phyloP scores from a whole-genome alignment of 2,329 filamentous ascomycete species.

The Talaromyces islandicus region DNA sequence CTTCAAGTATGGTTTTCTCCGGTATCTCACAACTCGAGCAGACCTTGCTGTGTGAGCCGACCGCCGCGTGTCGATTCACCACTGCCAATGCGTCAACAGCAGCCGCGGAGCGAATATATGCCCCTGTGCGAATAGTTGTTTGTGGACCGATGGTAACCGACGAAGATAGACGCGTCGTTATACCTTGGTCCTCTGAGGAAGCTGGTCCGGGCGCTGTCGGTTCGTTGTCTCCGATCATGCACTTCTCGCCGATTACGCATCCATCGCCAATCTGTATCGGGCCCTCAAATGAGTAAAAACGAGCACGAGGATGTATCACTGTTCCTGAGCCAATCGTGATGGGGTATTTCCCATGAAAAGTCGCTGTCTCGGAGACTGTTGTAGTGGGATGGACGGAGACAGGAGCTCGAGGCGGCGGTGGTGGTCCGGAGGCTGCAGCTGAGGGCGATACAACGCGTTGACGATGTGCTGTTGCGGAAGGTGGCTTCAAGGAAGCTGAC shows the following conservation, averaged over 20 bases:
- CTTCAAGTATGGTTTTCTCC: constrained; percentile 54
- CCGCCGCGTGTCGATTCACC: constrained; percentile 25
- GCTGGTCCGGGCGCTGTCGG: constrained; percentile 28
- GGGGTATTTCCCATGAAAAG: constrained; percentile 60
- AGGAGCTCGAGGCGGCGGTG: constrained; percentile 27
- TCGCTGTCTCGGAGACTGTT: constrained; percentile 33
- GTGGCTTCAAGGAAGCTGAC: constrained; percentile 21
- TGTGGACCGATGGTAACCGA: constrained; percentile 35
- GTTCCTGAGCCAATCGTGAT: constrained; percentile 73
- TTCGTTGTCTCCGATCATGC: constrained; percentile 38
- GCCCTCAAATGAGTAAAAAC: constrained; percentile 70
- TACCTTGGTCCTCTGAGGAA: constrained; percentile 7
- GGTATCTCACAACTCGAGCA: constrained; percentile 57
- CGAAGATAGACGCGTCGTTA: constrained; percentile 29
- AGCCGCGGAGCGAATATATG: constrained; percentile 32
- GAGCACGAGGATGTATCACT: constrained; percentile 79
- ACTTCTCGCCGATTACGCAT: constrained; percentile 71
- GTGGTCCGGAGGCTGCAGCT: constrained; percentile 14
- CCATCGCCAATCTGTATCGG: constrained; percentile 75
- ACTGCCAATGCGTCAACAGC: constrained; percentile 42
- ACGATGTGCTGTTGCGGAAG: constrained; percentile 10
- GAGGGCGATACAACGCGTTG: constrained; percentile 20
- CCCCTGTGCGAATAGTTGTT: constrained; percentile 30
- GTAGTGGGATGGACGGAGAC: constrained; percentile 30
- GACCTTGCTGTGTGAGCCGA: constrained; percentile 60